phyloP scores from a whole-genome alignment of 2,329 filamentous ascomycete genomes.

The Colletotrichum somersetense region DNA sequence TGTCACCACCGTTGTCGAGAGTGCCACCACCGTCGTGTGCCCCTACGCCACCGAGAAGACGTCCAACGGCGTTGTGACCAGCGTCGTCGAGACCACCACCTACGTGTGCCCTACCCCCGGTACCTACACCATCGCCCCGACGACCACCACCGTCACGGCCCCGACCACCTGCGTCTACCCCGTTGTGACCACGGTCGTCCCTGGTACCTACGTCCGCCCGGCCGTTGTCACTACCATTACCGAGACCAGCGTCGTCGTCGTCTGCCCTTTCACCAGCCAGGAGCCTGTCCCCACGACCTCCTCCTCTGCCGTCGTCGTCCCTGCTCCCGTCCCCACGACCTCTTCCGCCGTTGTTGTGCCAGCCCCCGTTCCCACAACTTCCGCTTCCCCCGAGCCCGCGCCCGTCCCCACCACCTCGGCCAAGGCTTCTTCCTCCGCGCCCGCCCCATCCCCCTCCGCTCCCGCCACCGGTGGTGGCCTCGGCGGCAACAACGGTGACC shows the following conservation, averaged over 20 bases:
- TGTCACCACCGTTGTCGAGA: constrained; percentile 77
- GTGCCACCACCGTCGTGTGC: constrained; percentile 76
- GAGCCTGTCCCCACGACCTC: constrained; percentile 47
- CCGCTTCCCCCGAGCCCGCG: constrained; percentile 35
- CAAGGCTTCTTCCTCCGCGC: constrained; percentile 39
- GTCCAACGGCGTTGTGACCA: constrained; percentile 70
- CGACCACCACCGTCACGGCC: constrained; percentile 69
- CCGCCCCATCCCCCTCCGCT: constrained; percentile 44
- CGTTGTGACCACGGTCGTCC: constrained; percentile 71
- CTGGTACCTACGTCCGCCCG: constrained; percentile 80
- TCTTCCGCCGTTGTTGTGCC: constrained; percentile 43
- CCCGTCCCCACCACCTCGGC: constrained; percentile 43
- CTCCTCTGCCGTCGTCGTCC: constrained; percentile 14
- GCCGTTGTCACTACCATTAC: constrained; percentile 76
- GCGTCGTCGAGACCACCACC: constrained; percentile 76
- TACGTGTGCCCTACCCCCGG: constrained; percentile 80
- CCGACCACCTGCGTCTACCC: constrained; percentile 73
- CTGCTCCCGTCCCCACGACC: constrained; percentile 31
- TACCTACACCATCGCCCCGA: constrained; percentile 80
- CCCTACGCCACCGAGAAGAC: constrained; percentile 76
- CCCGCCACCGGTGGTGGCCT: constrained; percentile 50
- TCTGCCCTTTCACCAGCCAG: constrained; percentile 74
- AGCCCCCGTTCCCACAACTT: constrained; percentile 45
- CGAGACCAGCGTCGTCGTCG: constrained; percentile 75
- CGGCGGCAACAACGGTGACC: constrained; percentile 59